Conservation (phyloP, 2,329 filamentous ascomycete species). For the Dothiorella sarmentorum region DNA sequence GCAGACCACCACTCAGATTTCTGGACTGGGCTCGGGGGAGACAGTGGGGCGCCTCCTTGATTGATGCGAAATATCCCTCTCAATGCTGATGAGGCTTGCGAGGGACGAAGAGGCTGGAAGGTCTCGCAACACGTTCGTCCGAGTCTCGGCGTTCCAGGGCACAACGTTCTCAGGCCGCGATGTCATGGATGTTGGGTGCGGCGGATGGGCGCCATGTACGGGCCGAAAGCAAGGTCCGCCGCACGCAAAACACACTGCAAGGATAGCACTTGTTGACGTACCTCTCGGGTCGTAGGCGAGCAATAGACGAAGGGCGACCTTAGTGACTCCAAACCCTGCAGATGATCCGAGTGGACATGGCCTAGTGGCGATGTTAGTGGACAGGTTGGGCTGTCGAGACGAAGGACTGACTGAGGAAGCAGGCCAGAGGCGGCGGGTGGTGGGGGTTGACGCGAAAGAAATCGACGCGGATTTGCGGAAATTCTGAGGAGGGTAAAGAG, state of each 20-base stretch:
- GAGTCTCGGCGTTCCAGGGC: not conserved
- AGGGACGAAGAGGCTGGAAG: not conserved
- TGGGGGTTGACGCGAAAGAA: constrained; percentile 65
- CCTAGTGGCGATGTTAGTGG: constrained; percentile 30
- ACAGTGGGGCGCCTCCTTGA: not conserved
- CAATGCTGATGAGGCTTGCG: too few species aligned
- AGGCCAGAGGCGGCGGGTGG: constrained; percentile 65
- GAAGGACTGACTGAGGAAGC: constrained; percentile 61
- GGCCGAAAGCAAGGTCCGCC: constrained; percentile 4
- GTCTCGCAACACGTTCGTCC: not conserved
- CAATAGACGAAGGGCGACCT: constrained; percentile 85
- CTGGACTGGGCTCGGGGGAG: not conserved
- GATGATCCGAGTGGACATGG: constrained; percentile 89
- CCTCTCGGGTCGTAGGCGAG: constrained; percentile 75
- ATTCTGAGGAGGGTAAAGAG: constrained; percentile 58
- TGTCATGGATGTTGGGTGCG: not conserved
- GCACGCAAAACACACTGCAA: constrained; percentile 6
- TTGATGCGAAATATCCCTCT: not conserved
- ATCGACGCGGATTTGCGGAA: constrained; percentile 78
- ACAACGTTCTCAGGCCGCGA: not conserved
- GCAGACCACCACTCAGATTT: not conserved
- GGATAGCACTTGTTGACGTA: constrained; percentile 25
- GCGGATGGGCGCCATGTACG: not conserved
- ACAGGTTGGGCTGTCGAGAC: too few species aligned
- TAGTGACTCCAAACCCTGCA: constrained; percentile 73